phyloP scores from a whole-genome alignment of 2,329 filamentous ascomycete species.

The Juglanconis oblonga region DNA sequence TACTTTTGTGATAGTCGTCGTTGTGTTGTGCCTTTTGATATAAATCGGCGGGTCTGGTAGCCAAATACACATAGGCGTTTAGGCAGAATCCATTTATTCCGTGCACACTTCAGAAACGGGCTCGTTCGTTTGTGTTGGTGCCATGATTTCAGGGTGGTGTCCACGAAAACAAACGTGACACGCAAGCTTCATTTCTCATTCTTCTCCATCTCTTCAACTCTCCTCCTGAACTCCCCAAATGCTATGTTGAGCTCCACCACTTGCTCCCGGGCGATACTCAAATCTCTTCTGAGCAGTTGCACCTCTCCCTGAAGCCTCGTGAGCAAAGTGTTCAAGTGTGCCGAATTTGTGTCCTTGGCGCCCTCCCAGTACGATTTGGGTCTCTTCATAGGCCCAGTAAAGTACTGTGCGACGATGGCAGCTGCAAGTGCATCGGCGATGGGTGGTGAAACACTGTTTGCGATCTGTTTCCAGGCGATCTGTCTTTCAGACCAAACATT shows the following conservation, averaged over 20 bases:
- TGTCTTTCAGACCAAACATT: not conserved
- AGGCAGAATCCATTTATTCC: not conserved
- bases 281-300: too few relatives aligned
- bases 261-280: too few relatives aligned
- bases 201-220: too few relatives aligned
- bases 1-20: conserved; percentile 3
- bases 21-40: conserved; percentile 9
- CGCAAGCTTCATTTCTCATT: too few relatives aligned
- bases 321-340: not conserved
- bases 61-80: not conserved
- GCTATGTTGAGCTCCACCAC: too few relatives aligned
- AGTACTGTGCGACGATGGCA: not conserved
- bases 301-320: too few relatives aligned
- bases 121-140: too few relatives aligned
- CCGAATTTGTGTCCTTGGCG: not conserved
- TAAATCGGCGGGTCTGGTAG: not conserved
- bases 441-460: not conserved
- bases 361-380: not conserved
- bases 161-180: not conserved
- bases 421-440: not conserved
- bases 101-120: not conserved
- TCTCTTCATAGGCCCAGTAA: not conserved
- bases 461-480: not conserved
- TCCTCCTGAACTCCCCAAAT: too few relatives aligned
- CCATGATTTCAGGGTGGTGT: not conserved